Base-by-base conservation (phyloP, 2,329 filamentous ascomycete species). In the Claviceps maximensis region DNA sequence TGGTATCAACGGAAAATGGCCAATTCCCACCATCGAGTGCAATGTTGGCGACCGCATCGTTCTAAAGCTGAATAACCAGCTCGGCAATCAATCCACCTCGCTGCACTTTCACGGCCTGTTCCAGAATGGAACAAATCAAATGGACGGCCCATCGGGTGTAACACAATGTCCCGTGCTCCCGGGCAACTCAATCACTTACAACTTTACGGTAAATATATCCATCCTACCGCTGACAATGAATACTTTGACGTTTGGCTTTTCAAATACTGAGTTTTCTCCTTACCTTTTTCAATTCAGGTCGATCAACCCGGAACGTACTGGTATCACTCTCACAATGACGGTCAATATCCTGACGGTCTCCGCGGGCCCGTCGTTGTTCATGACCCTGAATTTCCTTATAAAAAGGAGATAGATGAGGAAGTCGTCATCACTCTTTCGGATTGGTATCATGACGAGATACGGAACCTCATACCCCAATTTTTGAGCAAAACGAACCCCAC, bases 1-100 rank as follows among this genome's bases (percentile, higher is more conserved):
- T 62, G 86, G 84, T 47, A 84, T 93, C 69, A 91, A 93, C 61
- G 79, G 79, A 4, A 66, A 83, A 69, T 89, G 86, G 84, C 87
- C 87, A 1, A 76, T 86, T 51, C 87, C 87, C 1, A 67, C 69
- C 27, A 82, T 89, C 53, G 74, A 78, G 50, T 83, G 78, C 40
- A 75, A 75, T 48, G 70, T 82, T 49, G 83, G 83, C 54, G 84
- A 87, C 62, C 74, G 70, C 23, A 58, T 85, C 50, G 62, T 84
- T 54, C 69, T 84, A 56, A 79, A 80, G 53, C 71, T 78, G 45
- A 67, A 73, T 56, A 86, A 86, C 62, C 67, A 71, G 23, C 70
- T 86, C 6, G 78, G 77, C 6, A 82, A 86, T 61, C 75, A 83
- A 64, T 71, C 73, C 2, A 84, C 82, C 0, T 79, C 79, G 45